Percentiles rank a stretch among this genome's conserved stretches.
phyloP scores from a whole-genome alignment of 2,329 filamentous ascomycete genomes.

The Ceratocystis eucalypticola region DNA sequence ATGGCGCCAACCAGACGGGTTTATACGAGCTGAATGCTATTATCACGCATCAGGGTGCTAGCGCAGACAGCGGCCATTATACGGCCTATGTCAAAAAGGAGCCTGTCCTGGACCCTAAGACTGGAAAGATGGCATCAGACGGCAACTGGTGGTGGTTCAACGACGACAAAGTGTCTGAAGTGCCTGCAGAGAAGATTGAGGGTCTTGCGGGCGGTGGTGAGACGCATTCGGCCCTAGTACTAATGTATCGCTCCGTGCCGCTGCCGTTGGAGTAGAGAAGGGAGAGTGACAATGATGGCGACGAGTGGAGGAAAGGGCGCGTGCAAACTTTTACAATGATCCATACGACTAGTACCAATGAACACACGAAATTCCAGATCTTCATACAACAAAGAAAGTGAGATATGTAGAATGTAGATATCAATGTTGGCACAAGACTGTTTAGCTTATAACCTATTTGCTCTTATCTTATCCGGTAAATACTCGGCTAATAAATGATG shows the following conservation, averaged over 20 bases:
- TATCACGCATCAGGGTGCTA: conserved; percentile 91
- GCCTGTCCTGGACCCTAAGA: conserved; percentile 54
- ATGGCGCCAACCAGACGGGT: conserved; percentile 81
- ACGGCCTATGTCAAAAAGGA: conserved; percentile 96
- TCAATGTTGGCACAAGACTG: too few species aligned
- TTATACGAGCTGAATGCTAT: conserved; percentile 90
- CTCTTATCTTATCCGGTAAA: too few species aligned
- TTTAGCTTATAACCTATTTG: too few species aligned
- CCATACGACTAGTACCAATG: neutral
- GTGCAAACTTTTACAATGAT: conserved; percentile 4
- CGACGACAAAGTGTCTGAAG: conserved; percentile 91
- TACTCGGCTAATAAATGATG: too few species aligned
- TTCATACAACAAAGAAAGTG: too few species aligned
- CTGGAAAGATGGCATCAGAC: conserved; percentile 70
- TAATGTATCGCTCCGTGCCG: conserved; percentile 63
- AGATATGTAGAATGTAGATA: too few species aligned
- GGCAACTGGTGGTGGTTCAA: conserved; percentile 99
- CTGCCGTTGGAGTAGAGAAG: conserved; percentile 38
- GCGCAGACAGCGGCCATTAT: conserved; percentile 95
- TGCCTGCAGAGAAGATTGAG: conserved; percentile 81
- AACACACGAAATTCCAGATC: neutral
- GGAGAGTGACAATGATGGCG: neutral
- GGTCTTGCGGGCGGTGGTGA: conserved; percentile 80
- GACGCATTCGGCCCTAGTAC: conserved; percentile 67
- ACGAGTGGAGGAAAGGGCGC: neutral